A percentile compares a stretch with the other conserved stretches of the same genome.
phyloP scores from a whole-genome alignment of 352 stramenopile genomes.

The Globisporangium orthogonon region DNA sequence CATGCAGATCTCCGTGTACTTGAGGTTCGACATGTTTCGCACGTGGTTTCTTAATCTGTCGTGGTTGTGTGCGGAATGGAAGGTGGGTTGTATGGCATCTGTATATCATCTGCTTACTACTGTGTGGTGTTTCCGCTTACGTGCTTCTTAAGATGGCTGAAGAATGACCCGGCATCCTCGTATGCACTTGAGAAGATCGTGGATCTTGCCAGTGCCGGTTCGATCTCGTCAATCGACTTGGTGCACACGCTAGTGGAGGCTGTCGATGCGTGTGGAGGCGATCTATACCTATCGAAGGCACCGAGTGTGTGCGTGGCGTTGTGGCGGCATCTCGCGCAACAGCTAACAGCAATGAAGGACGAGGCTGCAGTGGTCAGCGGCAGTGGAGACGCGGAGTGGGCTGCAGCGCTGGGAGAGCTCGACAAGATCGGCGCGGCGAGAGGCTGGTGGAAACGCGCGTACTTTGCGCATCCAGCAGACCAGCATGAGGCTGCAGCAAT shows the following conservation, averaged over 20 bases:
- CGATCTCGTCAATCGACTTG: constrained; percentile 28
- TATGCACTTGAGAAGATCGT: constrained; percentile 49
- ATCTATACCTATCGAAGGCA: constrained; percentile 38
- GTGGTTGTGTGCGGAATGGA: no score
- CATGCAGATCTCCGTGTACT: constrained; percentile 28
- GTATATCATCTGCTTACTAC: no score
- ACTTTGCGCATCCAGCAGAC: constrained; percentile 34
- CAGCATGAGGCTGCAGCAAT: constrained; percentile 22
- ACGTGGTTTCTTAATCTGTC: neutral
- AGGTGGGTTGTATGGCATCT: no score
- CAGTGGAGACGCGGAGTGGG: neutral
- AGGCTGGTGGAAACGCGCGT: constrained; percentile 63
- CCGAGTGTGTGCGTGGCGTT: constrained; percentile 24
- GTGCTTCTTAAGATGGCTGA: constrained; percentile 32
- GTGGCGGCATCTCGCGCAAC: constrained; percentile 51
- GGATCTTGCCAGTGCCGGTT: constrained; percentile 30
- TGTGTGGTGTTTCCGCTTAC: no score
- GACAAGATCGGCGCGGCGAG: constrained; percentile 5
- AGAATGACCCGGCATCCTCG: constrained; percentile 39
- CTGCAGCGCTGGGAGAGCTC: neutral
- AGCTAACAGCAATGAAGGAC: constrained; percentile 33
- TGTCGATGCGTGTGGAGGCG: constrained; percentile 50
- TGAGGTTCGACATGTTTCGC: constrained; percentile 14
- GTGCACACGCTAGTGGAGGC: constrained; percentile 32
- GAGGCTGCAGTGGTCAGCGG: neutral